These are phyloP conservation scores for Senecio squalidus DNA, from an alignment of 140 eudicot species.

Conservation along the genomic window DNA sequence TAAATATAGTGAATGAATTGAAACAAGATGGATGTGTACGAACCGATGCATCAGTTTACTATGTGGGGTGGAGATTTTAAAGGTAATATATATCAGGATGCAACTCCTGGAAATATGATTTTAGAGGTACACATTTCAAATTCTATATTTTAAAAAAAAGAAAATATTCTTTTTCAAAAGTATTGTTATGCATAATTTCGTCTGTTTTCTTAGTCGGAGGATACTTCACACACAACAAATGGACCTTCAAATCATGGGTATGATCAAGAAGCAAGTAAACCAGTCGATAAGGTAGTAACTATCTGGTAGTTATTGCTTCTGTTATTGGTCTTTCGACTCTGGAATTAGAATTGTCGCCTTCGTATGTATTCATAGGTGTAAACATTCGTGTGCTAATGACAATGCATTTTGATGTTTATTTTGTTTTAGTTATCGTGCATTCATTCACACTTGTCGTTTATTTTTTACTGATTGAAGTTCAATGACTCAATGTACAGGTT, in stretches of 20 bases:
- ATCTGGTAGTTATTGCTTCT: constrained; percentile 15
- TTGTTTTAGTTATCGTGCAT: not conserved
- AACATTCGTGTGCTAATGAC: not conserved
- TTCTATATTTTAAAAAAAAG: not conserved
- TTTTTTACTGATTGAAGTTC: constrained; percentile 1
- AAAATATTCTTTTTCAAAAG: not conserved
- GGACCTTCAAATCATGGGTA: constrained; percentile 57
- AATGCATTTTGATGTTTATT: not conserved
- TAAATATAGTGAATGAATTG: constrained; percentile 65
- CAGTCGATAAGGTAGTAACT: constrained; percentile 64
- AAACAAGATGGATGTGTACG: constrained; percentile 77
- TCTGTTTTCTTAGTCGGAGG: constrained; percentile 55
- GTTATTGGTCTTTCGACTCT: not conserved
- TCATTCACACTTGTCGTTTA: not conserved
- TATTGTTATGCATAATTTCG: not conserved
- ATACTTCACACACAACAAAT: constrained; percentile 66
- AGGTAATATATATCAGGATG: constrained; percentile 54
- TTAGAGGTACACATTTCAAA: constrained; percentile 38
- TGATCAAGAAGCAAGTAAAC: constrained; percentile 84
- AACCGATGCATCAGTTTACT: constrained; percentile 72
- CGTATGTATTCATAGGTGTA: not conserved
- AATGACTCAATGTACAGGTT: constrained; percentile 53
- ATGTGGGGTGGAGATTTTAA: constrained; percentile 93
- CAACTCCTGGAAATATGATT: constrained; percentile 57
- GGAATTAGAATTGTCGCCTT: not conserved